These are phyloP conservation scores for Monosporozyma solicola DNA, from an alignment of 805 yeast genomes.

Conservation along the genomic window DNA sequence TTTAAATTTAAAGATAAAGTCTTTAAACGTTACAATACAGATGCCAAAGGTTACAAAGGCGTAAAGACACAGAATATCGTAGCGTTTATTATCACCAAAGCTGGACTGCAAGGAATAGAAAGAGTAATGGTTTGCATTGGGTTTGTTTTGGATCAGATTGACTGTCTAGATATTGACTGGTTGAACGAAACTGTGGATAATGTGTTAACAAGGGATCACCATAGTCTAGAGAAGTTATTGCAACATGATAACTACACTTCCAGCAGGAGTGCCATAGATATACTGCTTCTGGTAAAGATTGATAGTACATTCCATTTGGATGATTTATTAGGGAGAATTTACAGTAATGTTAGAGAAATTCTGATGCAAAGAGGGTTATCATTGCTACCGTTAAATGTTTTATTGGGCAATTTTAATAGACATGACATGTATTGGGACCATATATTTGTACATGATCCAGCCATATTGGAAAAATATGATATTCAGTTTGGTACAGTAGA, in stretches of 20 bases:
- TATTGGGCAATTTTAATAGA: constrained; percentile 12
- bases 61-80: not conserved
- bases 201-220: not conserved
- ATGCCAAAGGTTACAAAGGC: not conserved
- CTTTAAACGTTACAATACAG: not conserved
- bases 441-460: constrained; percentile 8
- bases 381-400: constrained; percentile 20
- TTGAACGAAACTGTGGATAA: not conserved
- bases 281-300: constrained; percentile 15
- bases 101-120: not conserved
- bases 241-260: not conserved
- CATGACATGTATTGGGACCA: constrained; percentile 12
- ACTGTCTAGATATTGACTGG: constrained; percentile 4
- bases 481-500: not conserved
- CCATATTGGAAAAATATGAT: not conserved
- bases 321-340: constrained; percentile 20
- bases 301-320: constrained; percentile 18
- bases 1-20: not conserved
- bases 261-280: constrained; percentile 10
- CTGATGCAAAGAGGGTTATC: constrained; percentile 11
- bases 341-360: constrained; percentile 22
- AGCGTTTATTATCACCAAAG: not conserved
- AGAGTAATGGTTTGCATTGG: constrained; percentile 10
- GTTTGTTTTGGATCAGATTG: constrained; percentile 10
- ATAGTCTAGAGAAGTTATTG: not conserved